Conservation (phyloP, 1,284 basidiomycete species). For the Ganoderma boninense region DNA sequence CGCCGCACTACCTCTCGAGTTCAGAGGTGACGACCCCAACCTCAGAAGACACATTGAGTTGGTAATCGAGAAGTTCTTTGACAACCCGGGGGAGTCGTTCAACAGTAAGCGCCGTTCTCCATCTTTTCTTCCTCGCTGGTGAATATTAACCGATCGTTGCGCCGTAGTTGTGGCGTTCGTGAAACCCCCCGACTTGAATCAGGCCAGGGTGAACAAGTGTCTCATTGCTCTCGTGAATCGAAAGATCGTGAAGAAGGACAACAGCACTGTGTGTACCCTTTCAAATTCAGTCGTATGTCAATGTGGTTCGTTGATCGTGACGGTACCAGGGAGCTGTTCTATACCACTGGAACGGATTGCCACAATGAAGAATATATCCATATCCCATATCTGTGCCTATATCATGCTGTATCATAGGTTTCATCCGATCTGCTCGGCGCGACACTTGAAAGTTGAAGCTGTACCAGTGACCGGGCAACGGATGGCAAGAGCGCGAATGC, state of each 20-base stretch:
- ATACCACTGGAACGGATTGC: constrained; percentile 57
- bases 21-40: constrained; percentile 87
- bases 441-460: too few species aligned
- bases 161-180: constrained; percentile 80
- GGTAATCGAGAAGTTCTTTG: constrained; percentile 76
- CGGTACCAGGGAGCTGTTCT: constrained; percentile 52
- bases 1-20: constrained; percentile 87
- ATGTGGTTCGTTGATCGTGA: neutral
- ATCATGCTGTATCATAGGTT: constrained; percentile 14
- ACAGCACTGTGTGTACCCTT: constrained; percentile 58
- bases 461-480: neutral
- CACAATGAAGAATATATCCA: constrained; percentile 25
- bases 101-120: constrained; percentile 52
- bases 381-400: neutral
- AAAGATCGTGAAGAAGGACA: constrained; percentile 86
- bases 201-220: constrained; percentile 92
- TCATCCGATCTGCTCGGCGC: too few species aligned
- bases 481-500: neutral
- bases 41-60: constrained; percentile 81
- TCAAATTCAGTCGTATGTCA: neutral
- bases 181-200: constrained; percentile 82
- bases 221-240: constrained; percentile 90
- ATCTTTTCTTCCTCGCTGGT: neutral
- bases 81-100: constrained; percentile 59
- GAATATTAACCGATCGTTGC: neutral